Evolutionary conservation across 805 yeast species (phyloP).

Genomic region (Saccharomycopsis sp.): DNA sequence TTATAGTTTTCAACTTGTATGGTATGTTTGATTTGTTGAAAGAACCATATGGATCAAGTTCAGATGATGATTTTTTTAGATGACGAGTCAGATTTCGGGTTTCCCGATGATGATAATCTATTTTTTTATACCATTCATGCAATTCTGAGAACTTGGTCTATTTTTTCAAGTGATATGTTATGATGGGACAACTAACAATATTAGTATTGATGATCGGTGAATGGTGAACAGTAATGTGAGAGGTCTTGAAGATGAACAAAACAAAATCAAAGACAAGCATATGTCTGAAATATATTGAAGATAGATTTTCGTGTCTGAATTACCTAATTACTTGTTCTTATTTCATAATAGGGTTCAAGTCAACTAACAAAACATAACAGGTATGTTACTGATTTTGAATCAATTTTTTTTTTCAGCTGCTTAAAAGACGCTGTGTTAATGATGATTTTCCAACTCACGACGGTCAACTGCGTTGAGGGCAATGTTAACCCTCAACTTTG

Average conservation of each 20-base stretch:
- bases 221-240: no score
- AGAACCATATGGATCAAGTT: no score
- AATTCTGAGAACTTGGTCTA: constrained; percentile 44
- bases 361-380: not conserved
- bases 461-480: constrained; percentile 57
- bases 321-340: not conserved
- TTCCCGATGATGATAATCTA: constrained; percentile 85
- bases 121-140: constrained; percentile 93
- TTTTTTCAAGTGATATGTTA: not conserved
- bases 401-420: not conserved
- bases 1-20: no score
- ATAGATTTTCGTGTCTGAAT: constrained; percentile 32
- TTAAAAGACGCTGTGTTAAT: no score
- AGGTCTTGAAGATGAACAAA: constrained; percentile 46
- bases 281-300: constrained; percentile 83
- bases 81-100: constrained; percentile 98
- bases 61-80: constrained; percentile 61
- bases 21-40: no score
- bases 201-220: not conserved
- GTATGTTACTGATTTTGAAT: not conserved
- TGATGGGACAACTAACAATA: no score
- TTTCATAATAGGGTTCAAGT: not conserved
- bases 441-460: constrained; percentile 62
- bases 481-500: constrained; percentile 45
- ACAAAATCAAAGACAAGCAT: constrained; percentile 87